Conservation (phyloP, 495 filamentous ascomycete species). For the Trichoderma gamsii region DNA sequence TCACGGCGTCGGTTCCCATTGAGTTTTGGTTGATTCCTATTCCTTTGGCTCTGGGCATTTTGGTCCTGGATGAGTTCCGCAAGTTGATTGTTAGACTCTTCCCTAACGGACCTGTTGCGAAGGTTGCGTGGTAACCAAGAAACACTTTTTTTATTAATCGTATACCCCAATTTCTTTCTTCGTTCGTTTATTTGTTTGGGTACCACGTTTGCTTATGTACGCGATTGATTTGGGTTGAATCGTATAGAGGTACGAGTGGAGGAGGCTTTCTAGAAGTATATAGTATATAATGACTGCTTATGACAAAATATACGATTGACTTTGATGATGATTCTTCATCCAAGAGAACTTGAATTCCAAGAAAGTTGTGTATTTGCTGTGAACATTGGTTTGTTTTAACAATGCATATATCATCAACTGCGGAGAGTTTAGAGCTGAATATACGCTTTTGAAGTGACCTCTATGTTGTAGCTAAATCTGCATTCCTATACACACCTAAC, state of each 20-base stretch:
- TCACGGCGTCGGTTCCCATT: conserved; percentile 42
- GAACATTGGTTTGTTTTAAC: no score
- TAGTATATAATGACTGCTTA: conserved; percentile 4
- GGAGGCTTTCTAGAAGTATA: background rate
- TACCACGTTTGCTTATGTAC: background rate
- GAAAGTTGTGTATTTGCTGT: no score
- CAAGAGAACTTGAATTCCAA: no score
- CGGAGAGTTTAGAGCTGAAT: no score
- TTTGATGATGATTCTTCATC: background rate
- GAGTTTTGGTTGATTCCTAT: conserved; percentile 49
- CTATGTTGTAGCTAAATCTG: no score
- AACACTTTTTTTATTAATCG: background rate
- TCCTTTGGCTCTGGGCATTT: conserved; percentile 42
- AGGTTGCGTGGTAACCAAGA: conserved; percentile 38
- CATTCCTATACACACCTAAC: no score
- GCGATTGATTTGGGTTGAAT: background rate
- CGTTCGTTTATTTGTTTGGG: background rate
- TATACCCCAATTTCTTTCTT: background rate
- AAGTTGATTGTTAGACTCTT: conserved; percentile 36
- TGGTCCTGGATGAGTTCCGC: conserved; percentile 43
- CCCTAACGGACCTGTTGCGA: conserved; percentile 27
- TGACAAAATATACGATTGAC: conserved; percentile 1
- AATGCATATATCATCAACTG: no score
- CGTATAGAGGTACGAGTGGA: background rate
- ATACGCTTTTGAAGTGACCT: no score